Evolutionary conservation across 2,329 filamentous ascomycete species (phyloP).

Genomic region (Arthrobotrys musiformis): DNA sequence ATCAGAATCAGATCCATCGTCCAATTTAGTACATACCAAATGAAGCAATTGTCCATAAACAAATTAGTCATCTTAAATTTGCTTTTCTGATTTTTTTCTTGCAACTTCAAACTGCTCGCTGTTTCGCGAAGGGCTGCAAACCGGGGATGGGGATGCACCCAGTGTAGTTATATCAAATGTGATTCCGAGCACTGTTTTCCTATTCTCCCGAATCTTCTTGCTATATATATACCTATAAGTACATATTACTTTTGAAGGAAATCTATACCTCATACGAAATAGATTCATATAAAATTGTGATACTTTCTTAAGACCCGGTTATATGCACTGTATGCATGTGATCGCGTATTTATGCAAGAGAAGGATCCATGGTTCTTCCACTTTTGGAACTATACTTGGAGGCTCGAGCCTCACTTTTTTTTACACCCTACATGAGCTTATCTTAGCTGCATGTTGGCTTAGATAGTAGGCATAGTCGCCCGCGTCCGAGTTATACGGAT

Average conservation of each 20-base stretch:
- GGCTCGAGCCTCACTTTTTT: constrained; percentile 19
- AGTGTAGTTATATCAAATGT: constrained; percentile 29
- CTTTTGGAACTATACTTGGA: constrained; percentile 9
- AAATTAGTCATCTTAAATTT: constrained; percentile 15
- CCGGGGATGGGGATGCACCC: constrained; percentile 13
- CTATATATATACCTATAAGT: too few relatives aligned
- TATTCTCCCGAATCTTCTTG: neutral
- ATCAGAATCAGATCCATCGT: neutral
- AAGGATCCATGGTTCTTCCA: constrained; percentile 17
- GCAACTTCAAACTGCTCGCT: neutral
- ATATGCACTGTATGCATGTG: constrained; percentile 21
- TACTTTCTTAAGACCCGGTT: neutral
- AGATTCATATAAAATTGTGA: constrained; percentile 4
- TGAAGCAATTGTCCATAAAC: constrained; percentile 27
- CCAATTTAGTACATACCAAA: constrained; percentile 21
- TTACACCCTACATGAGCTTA: neutral
- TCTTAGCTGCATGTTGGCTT: constrained; percentile 13
- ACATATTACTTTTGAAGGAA: neutral
- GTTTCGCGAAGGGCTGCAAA: constrained; percentile 2
- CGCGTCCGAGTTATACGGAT: neutral
- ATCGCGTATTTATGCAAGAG: constrained; percentile 23
- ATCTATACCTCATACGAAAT: too few relatives aligned
- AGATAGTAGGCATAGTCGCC: constrained; percentile 8
- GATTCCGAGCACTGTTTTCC: neutral
- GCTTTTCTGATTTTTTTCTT: constrained; percentile 5